Percentiles rank a stretch among this genome's conserved stretches.
Conservation (phyloP, 805 yeast species). For the Helenozyma rhizophorensis region DNA sequence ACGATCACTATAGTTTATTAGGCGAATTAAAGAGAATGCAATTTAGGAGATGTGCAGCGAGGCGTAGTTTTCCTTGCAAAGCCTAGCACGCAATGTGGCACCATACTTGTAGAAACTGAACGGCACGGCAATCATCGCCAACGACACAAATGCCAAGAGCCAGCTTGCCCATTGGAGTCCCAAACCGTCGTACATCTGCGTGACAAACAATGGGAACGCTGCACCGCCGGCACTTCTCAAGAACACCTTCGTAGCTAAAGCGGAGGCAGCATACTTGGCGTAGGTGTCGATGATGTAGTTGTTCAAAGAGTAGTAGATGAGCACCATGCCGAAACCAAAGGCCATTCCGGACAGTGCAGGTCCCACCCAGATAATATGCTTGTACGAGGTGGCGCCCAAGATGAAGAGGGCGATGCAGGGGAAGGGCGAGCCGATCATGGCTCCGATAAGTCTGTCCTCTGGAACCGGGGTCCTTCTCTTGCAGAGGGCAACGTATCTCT, state of each 20-base stretch:
- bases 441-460: conserved; percentile 76
- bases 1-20: too few relatives aligned
- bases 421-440: conserved; percentile 79
- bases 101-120: conserved; percentile 70
- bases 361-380: conserved; percentile 63
- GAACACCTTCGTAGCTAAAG: conserved; percentile 77
- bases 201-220: conserved; percentile 77
- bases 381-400: conserved; percentile 72
- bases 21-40: too few relatives aligned
- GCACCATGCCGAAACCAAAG: conserved; percentile 59
- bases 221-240: conserved; percentile 83
- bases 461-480: conserved; percentile 62
- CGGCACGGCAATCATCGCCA: conserved; percentile 73
- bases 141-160: conserved; percentile 70
- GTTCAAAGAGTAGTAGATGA: conserved; percentile 55
- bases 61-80: conserved; percentile 64
- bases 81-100: conserved; percentile 51
- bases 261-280: conserved; percentile 75
- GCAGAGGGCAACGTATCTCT: conserved; percentile 48
- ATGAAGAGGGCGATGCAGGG: conserved; percentile 78
- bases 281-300: conserved; percentile 90
- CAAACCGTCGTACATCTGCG: conserved; percentile 70
- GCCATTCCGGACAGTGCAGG: conserved; percentile 58
- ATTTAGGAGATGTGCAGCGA: conserved; percentile 4
- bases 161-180: conserved; percentile 82